Percentiles rank a stretch among this genome's conserved stretches.
These are phyloP conservation scores for Vickermania ingenoplastis DNA, from an alignment of 208 protist genomes.

Conservation along the genomic window DNA sequence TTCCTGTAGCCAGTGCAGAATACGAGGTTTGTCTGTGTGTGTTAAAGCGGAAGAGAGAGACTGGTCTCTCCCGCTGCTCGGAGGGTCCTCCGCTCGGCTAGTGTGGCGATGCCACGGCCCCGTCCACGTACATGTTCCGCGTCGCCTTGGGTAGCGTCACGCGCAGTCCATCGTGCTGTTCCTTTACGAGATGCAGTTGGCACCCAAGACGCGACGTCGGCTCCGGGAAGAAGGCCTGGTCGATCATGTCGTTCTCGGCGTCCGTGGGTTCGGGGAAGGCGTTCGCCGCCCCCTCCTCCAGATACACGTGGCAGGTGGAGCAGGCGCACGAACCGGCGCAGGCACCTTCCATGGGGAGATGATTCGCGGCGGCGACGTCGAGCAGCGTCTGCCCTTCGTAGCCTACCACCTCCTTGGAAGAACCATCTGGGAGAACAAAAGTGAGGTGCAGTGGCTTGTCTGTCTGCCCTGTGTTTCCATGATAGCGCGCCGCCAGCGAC, in stretches of 20 bases:
- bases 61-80: no score
- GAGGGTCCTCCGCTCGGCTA: no score
- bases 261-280: conserved; percentile 88
- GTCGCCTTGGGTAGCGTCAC: conserved; percentile 76
- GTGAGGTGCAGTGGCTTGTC: conserved; percentile 45
- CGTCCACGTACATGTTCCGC: conserved; percentile 90
- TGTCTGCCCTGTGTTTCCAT: conserved; percentile 48
- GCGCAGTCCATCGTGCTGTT: conserved; percentile 71
- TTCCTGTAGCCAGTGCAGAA: no score
- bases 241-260: conserved; percentile 92
- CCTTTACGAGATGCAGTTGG: conserved; percentile 59
- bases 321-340: conserved; percentile 95
- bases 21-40: no score
- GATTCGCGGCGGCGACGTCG: conserved; percentile 89
- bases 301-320: conserved; percentile 97
- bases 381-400: conserved; percentile 92
- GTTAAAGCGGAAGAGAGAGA: no score
- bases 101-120: conserved; percentile 70
- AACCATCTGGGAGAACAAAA: conserved; percentile 47
- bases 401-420: conserved; percentile 33
- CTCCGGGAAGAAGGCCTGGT: conserved; percentile 82
- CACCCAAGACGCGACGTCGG: conserved; percentile 82
- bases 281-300: conserved; percentile 81
- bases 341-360: conserved; percentile 94
- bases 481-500: conserved; percentile 21